phyloP scores from a whole-genome alignment of 495 filamentous ascomycete species.

The Rhypophila decipiens region DNA sequence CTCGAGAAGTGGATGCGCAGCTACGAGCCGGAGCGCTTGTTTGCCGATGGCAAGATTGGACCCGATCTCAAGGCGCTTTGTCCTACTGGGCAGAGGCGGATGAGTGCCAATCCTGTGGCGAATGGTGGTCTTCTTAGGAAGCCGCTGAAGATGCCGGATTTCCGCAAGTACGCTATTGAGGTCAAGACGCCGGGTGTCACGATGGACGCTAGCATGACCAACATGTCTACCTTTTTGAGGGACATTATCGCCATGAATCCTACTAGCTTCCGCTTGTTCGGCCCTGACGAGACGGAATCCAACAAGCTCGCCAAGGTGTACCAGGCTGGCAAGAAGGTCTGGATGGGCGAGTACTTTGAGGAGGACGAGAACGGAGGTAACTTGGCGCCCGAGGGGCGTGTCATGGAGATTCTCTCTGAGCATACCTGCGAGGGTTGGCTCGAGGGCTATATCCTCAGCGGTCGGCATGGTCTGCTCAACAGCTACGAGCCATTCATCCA shows the following conservation, averaged over 20 bases:
- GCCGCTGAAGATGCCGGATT: constrained; percentile 58
- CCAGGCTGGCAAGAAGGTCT: constrained; percentile 65
- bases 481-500: constrained; percentile 75
- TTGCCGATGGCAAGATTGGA: constrained; percentile 53
- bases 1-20: constrained; percentile 66
- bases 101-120: constrained; percentile 66
- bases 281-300: constrained; percentile 70
- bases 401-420: constrained; percentile 74
- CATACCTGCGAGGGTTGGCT: constrained; percentile 74
- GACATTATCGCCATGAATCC: constrained; percentile 56
- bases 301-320: constrained; percentile 67
- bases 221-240: constrained; percentile 57
- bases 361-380: constrained; percentile 67
- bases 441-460: constrained; percentile 66
- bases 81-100: constrained; percentile 53
- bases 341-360: constrained; percentile 68
- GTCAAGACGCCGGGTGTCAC: constrained; percentile 49
- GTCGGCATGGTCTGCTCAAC: constrained; percentile 66
- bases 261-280: constrained; percentile 63
- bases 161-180: constrained; percentile 52
- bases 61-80: constrained; percentile 54
- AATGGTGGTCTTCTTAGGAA: constrained; percentile 60
- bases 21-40: constrained; percentile 61
- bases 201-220: constrained; percentile 51
- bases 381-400: constrained; percentile 53